Evolutionary conservation across 257 asterid species (phyloP), one percentile per base, ranked within the genome.

Genomic region (Nicotiana tabacum): DNA sequence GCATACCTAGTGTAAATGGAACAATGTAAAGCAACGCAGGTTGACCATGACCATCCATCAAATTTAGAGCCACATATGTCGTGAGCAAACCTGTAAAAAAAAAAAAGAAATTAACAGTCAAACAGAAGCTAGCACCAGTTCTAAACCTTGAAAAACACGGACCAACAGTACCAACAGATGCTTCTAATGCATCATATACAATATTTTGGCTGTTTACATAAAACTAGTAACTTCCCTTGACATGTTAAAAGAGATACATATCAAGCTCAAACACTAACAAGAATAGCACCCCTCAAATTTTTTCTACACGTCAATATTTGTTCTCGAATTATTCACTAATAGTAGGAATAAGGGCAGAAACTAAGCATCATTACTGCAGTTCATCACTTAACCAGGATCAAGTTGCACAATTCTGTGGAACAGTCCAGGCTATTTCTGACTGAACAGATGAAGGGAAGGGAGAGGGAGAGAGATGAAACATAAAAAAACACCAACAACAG

Each of bases 21-120:
- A 96, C 99, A 57, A 96, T 96, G 88, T 96, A 96, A 43, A 96
- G 99, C 91, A 96, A 86, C 39, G 98, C 99, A 16, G 99, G 99
- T 69, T 96, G 98, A 65, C 99, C 99, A 67, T 93, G 97, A 74
- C 99, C 99, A 66, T 94, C 98, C 98, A 93, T 96, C 93, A 96
- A 82, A 89, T 91, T 94, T 80, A 96, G 91, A 37, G 98, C 99
- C 88, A 94, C 93, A 43, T 96, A 96, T 29, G 99, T 96, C 11
- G 91, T 84, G 66, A 94, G 91, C 88, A 96, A 97, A 85, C 98
- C 99, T 96, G 89, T 72, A 51, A 56, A 9, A 67, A 72, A 62
- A n/a, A 68, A 37, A 21, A 57, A 6, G 6, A 67, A 51, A 77
- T 18, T 1, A 67, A 77, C 67, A 21, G 77, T 35, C n/a, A 81